Base-by-base conservation (phyloP, 805 yeast species). In the Lipomyces japonicus region DNA sequence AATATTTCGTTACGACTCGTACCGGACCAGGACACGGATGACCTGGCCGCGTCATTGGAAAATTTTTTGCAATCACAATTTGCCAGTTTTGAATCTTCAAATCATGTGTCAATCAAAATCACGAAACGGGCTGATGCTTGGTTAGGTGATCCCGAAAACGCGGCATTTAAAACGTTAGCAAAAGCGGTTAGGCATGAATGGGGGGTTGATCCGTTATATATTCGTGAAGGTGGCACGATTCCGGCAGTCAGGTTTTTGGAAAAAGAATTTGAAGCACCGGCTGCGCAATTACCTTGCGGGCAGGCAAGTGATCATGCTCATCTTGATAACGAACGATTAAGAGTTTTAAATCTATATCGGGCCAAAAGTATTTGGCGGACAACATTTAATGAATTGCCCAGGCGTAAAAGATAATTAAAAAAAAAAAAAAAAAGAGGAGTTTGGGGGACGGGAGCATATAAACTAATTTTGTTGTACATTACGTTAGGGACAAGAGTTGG, bases 201-300 rank as follows among this genome's bases (percentile, higher is more conserved):
- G 98, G 80, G 78, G 0, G 69, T 73, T 10, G 48, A 50, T 14
- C 58, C 58, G 30, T 70, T 91, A 37, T 83, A 81, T 53, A 86
- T 93, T 28, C 78, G 97, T 58, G 98, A 93, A 70, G 98, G 98
- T 53, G 98, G 98, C 0, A 87, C 97, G 0, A 89, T 91, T 65
- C 97, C 98, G 1, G 83, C 91, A 9, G 81, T 93, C 5, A 70
- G 96, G 55, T 84, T 84, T 53, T 69, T 91, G 57, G 98, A 91
- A 61, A 86, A 86, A 65, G 72, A 77, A 10, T 86, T 91, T 58
- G 68, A 75, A 45, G 96, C 97, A 2, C 86, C 87, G 23, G 97
- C 96, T 1, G 95, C 91, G 0, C 97, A 93, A 67, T 78, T 93
- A 30, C 97, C 98, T 2, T 88, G 97, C 63, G 98, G 97, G 0